Evolutionary conservation across 2,329 filamentous ascomycete genomes (phyloP), one percentile per base, ranked within the genome.

Genomic region (Didymella exigua): DNA sequence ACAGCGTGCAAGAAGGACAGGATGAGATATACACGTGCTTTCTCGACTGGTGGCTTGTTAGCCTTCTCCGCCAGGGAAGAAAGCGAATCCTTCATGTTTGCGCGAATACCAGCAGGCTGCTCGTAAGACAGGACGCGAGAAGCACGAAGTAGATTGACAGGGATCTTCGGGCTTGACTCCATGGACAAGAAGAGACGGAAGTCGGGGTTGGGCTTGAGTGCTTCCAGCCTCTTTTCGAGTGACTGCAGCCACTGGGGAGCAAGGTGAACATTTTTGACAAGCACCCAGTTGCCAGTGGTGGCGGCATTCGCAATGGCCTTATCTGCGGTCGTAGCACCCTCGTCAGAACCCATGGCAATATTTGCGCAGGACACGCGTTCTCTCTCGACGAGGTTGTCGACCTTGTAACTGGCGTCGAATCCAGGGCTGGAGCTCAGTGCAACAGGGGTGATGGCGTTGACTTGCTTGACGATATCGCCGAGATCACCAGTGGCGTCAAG

Each of bases 391-490:
- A 99, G 82, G 58, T 88, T 91, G 75, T 99, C 95, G 56, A 99
- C 95, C 81, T 99, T 99, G 86, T 98, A 99, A 73, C 91, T 96
- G 49, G 96, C 96, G 76, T 99, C 95, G 74, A 99, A 99, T 31
- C 95, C 95, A 56, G 93, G 92, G 69, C 89, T 97, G 5, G 95
- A 99, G 68, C 93, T 93, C 30, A 99, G 84, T 3, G 95, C 89
- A 63, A 99, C 90, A 9, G 95, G 95, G 2, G 91, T 87, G 27
- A 87, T 90, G 26, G 93, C 87, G 5, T 88, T 88, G 47, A 96
- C 91, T 75, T 96, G 89, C 46, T 87, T 84, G 52, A 96, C 90
- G 16, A 95, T 93, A 55, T 90, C 86, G 71, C 89, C 88, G 41
- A 99, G 84, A 71, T 98, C 93, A 68, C 93, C 91, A 43, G 88